Evolutionary conservation across 805 yeast species (phyloP).

Genomic region (Pichia exigua): DNA sequence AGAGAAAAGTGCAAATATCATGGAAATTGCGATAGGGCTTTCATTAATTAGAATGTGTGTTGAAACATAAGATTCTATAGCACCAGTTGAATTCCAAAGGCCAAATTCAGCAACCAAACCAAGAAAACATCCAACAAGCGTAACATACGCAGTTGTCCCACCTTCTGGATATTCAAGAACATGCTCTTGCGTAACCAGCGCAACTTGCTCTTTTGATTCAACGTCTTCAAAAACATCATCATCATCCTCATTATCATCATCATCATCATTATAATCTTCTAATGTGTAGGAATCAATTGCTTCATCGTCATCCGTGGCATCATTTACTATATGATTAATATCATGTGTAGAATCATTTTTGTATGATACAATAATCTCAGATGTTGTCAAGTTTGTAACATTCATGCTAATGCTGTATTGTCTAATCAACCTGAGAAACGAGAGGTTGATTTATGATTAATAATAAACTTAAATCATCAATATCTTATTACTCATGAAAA

Average conservation of each 20-base stretch:
- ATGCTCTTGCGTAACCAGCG: slow-evolving; percentile 8
- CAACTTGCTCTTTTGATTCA: not conserved
- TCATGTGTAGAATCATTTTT: not conserved
- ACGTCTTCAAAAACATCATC: not conserved
- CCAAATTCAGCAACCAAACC: slow-evolving; percentile 58
- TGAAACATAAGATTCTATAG: slow-evolving; percentile 55
- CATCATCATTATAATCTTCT: not conserved
- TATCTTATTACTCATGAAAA: no score
- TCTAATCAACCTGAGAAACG: not conserved
- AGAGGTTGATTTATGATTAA: no score
- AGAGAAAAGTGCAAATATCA: slow-evolving; percentile 58
- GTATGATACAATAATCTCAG: slow-evolving; percentile 1
- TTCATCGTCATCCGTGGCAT: not conserved
- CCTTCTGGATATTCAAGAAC: slow-evolving; percentile 46
- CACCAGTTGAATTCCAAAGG: slow-evolving; percentile 57
- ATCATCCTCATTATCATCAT: no score
- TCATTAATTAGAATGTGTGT: slow-evolving; percentile 40
- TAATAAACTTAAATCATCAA: no score
- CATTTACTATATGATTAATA: not conserved
- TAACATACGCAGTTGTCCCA: slow-evolving; percentile 38
- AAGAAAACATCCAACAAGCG: slow-evolving; percentile 46
- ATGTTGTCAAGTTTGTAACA: not conserved
- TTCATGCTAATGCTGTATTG: not conserved
- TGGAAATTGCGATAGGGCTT: slow-evolving; percentile 44
- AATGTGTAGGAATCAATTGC: not conserved